Percentiles rank a stretch among this genome's conserved stretches.
These are phyloP conservation scores for Zelopaecilomyces penicillatus DNA, from an alignment of 2,329 filamentous ascomycete genomes.

Conservation along the genomic window DNA sequence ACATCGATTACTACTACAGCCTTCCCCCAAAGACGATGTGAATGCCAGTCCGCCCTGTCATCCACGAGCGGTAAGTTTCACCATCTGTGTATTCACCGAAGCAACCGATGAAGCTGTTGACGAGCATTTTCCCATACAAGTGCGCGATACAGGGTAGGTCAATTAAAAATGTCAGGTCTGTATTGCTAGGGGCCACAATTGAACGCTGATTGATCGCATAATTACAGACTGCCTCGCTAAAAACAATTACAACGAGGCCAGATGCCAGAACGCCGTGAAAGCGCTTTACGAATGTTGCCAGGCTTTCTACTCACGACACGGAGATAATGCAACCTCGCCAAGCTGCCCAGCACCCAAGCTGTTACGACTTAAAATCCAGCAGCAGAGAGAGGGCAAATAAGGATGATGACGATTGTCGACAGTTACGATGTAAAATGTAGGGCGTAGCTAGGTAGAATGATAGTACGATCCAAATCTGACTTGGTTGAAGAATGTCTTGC, in stretches of 20 bases:
- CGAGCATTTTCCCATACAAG: constrained; percentile 30
- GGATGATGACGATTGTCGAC: neutral
- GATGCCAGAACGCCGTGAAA: constrained; percentile 69
- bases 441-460: neutral
- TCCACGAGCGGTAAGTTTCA: constrained; percentile 60
- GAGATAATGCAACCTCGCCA: constrained; percentile 65
- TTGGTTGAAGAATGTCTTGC: constrained; percentile 32
- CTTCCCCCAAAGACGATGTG: constrained; percentile 56
- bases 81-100: neutral
- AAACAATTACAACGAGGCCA: constrained; percentile 78
- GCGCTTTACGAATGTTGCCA: constrained; percentile 92
- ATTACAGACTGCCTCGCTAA: constrained; percentile 73
- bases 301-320: constrained; percentile 72
- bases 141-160: constrained; percentile 79
- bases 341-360: constrained; percentile 81
- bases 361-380: constrained; percentile 77
- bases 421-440: neutral
- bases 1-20: constrained; percentile 1
- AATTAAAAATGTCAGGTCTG: neutral
- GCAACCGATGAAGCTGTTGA: neutral
- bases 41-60: constrained; percentile 74
- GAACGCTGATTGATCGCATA: too few relatives aligned
- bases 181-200: too few relatives aligned
- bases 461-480: neutral
- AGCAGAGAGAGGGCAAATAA: constrained; percentile 42